Evolutionary conservation across 345 rosid genomes (phyloP), one percentile per base, ranked within the genome.

Genomic region (Chamaenerion angustifolium): DNA sequence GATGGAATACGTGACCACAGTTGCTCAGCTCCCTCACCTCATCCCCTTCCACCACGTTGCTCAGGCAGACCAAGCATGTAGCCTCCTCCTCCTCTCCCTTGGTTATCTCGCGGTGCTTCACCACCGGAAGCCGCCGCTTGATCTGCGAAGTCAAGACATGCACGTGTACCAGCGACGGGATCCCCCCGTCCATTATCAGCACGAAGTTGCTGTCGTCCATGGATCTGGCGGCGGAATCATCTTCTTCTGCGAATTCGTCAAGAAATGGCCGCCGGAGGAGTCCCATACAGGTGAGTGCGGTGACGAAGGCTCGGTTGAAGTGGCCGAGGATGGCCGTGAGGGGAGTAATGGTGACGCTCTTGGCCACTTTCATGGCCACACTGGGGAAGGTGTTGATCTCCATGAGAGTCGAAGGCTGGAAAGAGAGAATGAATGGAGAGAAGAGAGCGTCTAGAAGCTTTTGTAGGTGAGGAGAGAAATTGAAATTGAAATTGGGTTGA

Each of bases 1-100:
- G 55, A 44, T 71, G 83, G 54, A 74, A 78, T 57, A 67, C 67
- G 61, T 78, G 78, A 43, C 14, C 14, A 45, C 80, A 78, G 50
- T 64, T 74, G 35, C 54, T 50, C 9, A 70, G 70, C 63, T 67
- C 61, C 57, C 78, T 70, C 9, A 72, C 52, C 49, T 64, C 55
- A n/a, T 74, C 56, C 15, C 42, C 47, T 45, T 42, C 56, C 55
- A 48, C 57, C 27, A 78, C 43, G 11, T 23, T 31, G 18, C 58
- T 68, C 60, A 78, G 60, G 72, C 80, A 78, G 1, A 78, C 70
- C 40, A 57, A 27, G 58, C 83, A 78, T 12, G 10, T 46, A 45
- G 0, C 43, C 19, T 49, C 11, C 42, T 52, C 48, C 18, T 16
- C 43, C 16, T 10, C 55, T 6, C 12, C 27, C 48, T 42, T 49